Evolutionary conservation across 768 basidiomycete genomes (phyloP).

Genomic region (Kwoniella sp.): DNA sequence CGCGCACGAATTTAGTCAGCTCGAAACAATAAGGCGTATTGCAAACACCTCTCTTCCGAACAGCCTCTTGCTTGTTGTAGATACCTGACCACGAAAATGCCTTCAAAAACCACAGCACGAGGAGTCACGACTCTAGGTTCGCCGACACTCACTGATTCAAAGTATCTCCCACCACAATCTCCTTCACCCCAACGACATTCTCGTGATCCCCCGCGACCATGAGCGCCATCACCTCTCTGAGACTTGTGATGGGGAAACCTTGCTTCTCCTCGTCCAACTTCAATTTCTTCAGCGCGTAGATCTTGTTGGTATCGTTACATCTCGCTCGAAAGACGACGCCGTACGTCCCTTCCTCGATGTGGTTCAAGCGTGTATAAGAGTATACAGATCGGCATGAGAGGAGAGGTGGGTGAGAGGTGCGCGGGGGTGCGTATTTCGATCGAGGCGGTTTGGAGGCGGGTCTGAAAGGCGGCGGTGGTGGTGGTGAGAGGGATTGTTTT

Average conservation of each 20-base stretch:
- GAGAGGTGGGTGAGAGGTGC: slow-evolving; percentile 76
- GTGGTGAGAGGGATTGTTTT: not conserved
- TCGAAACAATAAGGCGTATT: no score
- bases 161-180: slow-evolving; percentile 97
- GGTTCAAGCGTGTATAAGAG: slow-evolving; percentile 89
- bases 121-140: not conserved
- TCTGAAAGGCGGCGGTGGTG: not conserved
- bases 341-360: slow-evolving; percentile 98
- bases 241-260: slow-evolving; percentile 94
- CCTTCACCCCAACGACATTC: slow-evolving; percentile 94
- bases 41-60: no score
- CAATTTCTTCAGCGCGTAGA: slow-evolving; percentile 95
- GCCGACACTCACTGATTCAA: slow-evolving; percentile 84
- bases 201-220: slow-evolving; percentile 86
- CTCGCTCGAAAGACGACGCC: slow-evolving; percentile 95
- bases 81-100: not conserved
- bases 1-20: not conserved
- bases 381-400: slow-evolving; percentile 89
- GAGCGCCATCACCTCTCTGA: slow-evolving; percentile 93
- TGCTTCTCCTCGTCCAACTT: slow-evolving; percentile 99
- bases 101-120: no score
- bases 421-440: slow-evolving; percentile 61
- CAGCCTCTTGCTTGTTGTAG: no score
- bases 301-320: slow-evolving; percentile 91
- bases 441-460: slow-evolving; percentile 14